Conservation (phyloP, 768 basidiomycete genomes). For the Auriculariales sp. region DNA sequence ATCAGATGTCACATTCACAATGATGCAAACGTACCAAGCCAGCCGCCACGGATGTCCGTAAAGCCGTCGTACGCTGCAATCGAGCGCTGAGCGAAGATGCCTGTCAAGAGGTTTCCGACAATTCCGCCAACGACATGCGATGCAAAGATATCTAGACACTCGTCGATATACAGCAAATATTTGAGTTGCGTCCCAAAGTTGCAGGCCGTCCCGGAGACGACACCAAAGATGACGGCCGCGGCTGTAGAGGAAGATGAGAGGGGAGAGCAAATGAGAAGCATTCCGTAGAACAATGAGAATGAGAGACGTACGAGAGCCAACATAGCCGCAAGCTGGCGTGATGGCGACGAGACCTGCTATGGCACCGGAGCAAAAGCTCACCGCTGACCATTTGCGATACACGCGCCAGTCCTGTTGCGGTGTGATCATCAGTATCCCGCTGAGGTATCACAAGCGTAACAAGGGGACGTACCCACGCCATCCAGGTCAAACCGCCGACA, state of each 20-base stretch:
- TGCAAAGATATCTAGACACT: constrained; percentile 84
- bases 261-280: too few relatives aligned
- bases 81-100: constrained; percentile 63
- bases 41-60: constrained; percentile 53
- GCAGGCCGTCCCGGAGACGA: constrained; percentile 69
- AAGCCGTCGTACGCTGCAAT: constrained; percentile 72
- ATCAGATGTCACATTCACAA: background rate
- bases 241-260: constrained; percentile 22
- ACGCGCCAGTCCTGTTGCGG: constrained; percentile 63
- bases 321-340: constrained; percentile 72
- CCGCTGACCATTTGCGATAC: constrained; percentile 84
- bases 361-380: constrained; percentile 93
- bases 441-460: constrained; percentile 6
- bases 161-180: constrained; percentile 61
- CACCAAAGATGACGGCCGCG: constrained; percentile 74
- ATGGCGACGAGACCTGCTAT: constrained; percentile 84
- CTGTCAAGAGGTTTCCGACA: constrained; percentile 73
- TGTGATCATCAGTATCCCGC: too few relatives aligned
- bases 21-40: constrained; percentile 79
- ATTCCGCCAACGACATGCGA: constrained; percentile 68
- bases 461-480: constrained; percentile 52
- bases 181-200: constrained; percentile 97
- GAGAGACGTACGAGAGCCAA: constrained; percentile 47
- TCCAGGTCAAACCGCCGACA: constrained; percentile 84
- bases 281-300: constrained; percentile 6